Conservation (phyloP, 805 yeast genomes). For the Pichia heedii region DNA sequence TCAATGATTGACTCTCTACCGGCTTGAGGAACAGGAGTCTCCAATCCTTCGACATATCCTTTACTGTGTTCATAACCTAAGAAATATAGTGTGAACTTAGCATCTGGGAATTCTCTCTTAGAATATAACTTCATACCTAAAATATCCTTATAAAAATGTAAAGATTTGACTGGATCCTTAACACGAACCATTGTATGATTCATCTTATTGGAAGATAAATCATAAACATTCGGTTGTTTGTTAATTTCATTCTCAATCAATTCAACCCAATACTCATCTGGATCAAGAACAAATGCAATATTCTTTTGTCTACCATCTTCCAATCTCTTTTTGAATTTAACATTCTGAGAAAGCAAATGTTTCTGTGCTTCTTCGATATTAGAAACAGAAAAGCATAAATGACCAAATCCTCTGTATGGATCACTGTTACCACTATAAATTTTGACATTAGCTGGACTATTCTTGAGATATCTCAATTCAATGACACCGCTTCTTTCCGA, state of each 20-base stretch:
- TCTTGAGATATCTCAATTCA: slow-evolving; percentile 74
- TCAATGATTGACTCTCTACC: slow-evolving; percentile 67
- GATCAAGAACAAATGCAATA: slow-evolving; percentile 92
- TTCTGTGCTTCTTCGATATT: slow-evolving; percentile 58
- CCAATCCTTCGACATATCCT: slow-evolving; percentile 34
- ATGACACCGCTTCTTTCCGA: slow-evolving; percentile 54
- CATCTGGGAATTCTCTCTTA: slow-evolving; percentile 48
- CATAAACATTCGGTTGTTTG: slow-evolving; percentile 34
- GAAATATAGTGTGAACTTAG: slow-evolving; percentile 80
- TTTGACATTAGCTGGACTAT: slow-evolving; percentile 36
- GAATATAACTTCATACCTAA: slow-evolving; percentile 74
- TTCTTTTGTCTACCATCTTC: slow-evolving; percentile 86
- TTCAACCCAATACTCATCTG: slow-evolving; percentile 97
- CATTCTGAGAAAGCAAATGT: slow-evolving; percentile 51
- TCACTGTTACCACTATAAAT: slow-evolving; percentile 77
- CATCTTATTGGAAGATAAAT: slow-evolving; percentile 39
- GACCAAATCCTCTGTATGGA: slow-evolving; percentile 89
- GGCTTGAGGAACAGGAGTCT: slow-evolving; percentile 28
- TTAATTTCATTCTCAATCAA: slow-evolving; percentile 50
- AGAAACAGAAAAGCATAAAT: slow-evolving; percentile 80
- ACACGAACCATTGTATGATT: slow-evolving; percentile 93
- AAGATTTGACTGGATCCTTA: slow-evolving; percentile 68
- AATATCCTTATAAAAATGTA: slow-evolving; percentile 68
- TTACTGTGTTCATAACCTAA: slow-evolving; percentile 56
- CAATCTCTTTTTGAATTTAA: slow-evolving; percentile 71